A percentile compares a stretch with the other conserved stretches of the same genome.
Evolutionary conservation across 345 rosid genomes (phyloP).

Genomic region (Trapa bicornis): DNA sequence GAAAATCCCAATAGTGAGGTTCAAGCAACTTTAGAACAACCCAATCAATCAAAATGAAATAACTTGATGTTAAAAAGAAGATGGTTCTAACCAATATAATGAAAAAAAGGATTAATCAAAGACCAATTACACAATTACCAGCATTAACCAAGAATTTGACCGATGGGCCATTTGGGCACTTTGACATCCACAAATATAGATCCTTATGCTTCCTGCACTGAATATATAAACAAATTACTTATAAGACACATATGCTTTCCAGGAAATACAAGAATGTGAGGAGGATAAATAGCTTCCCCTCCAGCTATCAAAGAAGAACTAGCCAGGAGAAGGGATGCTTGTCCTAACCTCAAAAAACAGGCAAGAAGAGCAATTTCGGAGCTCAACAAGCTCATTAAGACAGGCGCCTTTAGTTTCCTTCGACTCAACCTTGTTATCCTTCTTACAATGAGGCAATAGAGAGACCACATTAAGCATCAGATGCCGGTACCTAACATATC

Average conservation of each 20-base stretch:
- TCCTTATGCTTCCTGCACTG: conserved; percentile 97
- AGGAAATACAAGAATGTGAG: background rate
- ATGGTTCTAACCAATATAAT: background rate
- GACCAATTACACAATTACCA: conserved; percentile 33
- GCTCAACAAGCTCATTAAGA: conserved; percentile 81
- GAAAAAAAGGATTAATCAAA: background rate
- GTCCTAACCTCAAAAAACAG: conserved; percentile 73
- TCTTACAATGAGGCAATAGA: conserved; percentile 88
- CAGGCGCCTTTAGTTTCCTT: conserved; percentile 64
- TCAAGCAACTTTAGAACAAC: background rate
- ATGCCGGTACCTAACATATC: conserved; percentile 60
- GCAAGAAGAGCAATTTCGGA: conserved; percentile 71
- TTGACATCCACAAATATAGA: conserved; percentile 88
- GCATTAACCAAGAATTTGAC: conserved; percentile 95
- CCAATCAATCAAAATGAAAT: background rate
- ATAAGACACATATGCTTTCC: background rate
- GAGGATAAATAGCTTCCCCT: too few relatives aligned
- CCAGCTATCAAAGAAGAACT: background rate
- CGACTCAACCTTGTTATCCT: conserved; percentile 85
- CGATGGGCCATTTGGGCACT: conserved; percentile 74
- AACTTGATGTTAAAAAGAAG: too few relatives aligned
- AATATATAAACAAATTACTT: background rate
- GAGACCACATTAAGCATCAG: conserved; percentile 93
- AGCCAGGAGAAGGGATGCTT: background rate
- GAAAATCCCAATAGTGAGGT: background rate